A percentile compares a stretch with the other conserved stretches of the same genome.
phyloP scores from a whole-genome alignment of 352 stramenopile species.

The Phytophthora fragariaefolia region DNA sequence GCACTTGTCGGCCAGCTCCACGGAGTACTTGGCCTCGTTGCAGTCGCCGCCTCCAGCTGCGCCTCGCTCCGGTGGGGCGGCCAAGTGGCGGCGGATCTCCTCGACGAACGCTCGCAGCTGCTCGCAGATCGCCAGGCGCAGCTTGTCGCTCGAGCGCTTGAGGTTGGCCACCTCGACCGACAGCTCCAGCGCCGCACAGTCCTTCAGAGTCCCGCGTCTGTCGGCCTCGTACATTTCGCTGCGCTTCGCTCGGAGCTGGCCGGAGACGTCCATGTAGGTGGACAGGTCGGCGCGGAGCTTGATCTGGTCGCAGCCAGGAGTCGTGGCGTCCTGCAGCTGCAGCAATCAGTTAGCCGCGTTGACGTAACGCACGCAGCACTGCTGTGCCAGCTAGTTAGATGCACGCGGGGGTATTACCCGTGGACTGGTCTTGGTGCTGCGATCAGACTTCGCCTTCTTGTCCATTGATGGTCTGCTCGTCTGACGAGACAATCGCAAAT shows the following conservation, averaged over 20 bases:
- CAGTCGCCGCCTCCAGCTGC: not conserved
- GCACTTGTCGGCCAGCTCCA: constrained; percentile 13
- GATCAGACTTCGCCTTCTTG: not conserved
- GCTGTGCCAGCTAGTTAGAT: too few species aligned
- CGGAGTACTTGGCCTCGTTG: not conserved
- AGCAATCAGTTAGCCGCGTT: not conserved
- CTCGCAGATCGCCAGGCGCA: constrained; percentile 21
- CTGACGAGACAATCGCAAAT: constrained; percentile 11
- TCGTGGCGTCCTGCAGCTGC: not conserved
- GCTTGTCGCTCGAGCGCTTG: constrained; percentile 20
- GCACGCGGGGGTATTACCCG: too few species aligned
- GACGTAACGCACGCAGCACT: not conserved
- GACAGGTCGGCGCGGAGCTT: constrained; percentile 19
- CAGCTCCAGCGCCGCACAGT: constrained; percentile 9
- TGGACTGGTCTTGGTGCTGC: not conserved
- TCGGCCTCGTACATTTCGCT: constrained; percentile 23
- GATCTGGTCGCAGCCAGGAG: constrained; percentile 4
- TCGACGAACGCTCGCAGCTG: constrained; percentile 22
- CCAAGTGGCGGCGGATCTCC: constrained; percentile 7
- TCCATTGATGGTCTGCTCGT: constrained; percentile 22
- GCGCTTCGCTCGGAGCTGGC: constrained; percentile 10
- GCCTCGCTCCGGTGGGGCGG: not conserved
- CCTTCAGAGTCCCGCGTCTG: constrained; percentile 10
- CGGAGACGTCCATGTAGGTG: constrained; percentile 15
- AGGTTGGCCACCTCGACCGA: constrained; percentile 15